A percentile compares a stretch with the other conserved stretches of the same genome.
phyloP scores from a whole-genome alignment of 768 basidiomycete species.

The Leucosporidium scottii region DNA sequence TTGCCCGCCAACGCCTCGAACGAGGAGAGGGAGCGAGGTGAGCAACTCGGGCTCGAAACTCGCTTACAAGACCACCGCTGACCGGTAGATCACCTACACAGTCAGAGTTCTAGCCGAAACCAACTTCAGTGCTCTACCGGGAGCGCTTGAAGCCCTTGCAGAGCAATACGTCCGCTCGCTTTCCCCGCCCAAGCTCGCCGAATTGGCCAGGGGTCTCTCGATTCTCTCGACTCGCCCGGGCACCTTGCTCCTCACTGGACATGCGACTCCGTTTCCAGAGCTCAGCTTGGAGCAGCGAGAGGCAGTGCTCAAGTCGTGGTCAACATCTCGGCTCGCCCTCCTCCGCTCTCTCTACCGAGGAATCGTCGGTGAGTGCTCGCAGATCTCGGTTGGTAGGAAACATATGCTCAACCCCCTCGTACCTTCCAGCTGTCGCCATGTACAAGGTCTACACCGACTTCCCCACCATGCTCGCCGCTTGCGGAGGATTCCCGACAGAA shows the following conservation, averaged over 20 bases:
- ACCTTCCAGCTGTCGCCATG: conserved; percentile 3
- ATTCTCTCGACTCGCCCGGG: conserved; percentile 27
- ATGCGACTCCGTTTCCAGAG: conserved; percentile 11
- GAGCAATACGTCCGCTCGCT: conserved; percentile 7
- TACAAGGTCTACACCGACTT: conserved; percentile 18
- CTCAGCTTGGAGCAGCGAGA: conserved; percentile 19
- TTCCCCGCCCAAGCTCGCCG: conserved; percentile 17
- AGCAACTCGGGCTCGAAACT: too few species aligned
- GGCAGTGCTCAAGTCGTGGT: conserved; percentile 18
- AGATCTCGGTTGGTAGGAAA: neutral
- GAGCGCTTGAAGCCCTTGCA: conserved; percentile 14
- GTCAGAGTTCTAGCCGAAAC: conserved; percentile 2
- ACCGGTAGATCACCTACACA: neutral
- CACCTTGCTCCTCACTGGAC: conserved; percentile 23
- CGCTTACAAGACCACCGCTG: neutral
- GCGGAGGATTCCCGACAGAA: conserved; percentile 15
- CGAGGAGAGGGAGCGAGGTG: neutral
- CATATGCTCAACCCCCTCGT: neutral
- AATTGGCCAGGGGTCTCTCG: conserved; percentile 4
- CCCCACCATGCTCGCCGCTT: conserved; percentile 6
- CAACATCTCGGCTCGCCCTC: conserved; percentile 10
- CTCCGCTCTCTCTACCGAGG: conserved; percentile 22
- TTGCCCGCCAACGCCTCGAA: neutral
- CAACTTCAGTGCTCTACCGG: conserved; percentile 15
- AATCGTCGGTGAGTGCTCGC: conserved; percentile 5